Evolutionary conservation across 2,329 filamentous ascomycete species (phyloP), one percentile per base, ranked within the genome.

Genomic region (Laburnicola sp.): DNA sequence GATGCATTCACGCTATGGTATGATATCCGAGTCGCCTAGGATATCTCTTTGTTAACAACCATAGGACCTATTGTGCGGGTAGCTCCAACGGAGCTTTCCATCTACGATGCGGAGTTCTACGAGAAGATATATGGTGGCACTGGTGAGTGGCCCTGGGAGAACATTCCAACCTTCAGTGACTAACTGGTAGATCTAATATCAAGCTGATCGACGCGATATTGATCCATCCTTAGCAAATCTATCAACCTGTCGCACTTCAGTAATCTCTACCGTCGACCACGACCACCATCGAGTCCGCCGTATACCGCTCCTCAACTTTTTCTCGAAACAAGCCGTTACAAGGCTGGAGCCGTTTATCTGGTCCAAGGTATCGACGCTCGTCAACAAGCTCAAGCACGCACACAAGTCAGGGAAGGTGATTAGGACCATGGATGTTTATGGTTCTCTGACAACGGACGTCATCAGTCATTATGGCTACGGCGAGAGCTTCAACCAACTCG

Each of bases 1-100:
- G 2, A 59, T 74, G 25, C 72, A 75, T 51, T 34, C 58, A 22
- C n/a, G 27, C 26, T 58, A 64, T 32, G 57, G 60, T 40, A 47
- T 25, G 41, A 11, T 26, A 9, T 22, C 3, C 8, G 22, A 11
- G 8, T n/a, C 7, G 3, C n/a, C 3, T 36, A 3, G 2, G 21
- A n/a, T 10, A 28, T 3, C 11, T 8, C 10, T 23, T 11, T n/a
- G 16, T 16, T 10, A 6, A 50, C 16, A 1, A 16, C 4, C 2
- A 16, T 25, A 63, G 61, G 60, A 11, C 53, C 63, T 11, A 53
- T 62, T 16, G 57, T 63, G 16, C 45, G 58, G 6, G 49, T 62
- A 25, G 48, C 48, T 7, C 58, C 60, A 6, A 36, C 51, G n/a
- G 56, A 63, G 32, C 44, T 64, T 26, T 59, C 62, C 27, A 54